A percentile compares a stretch with the other conserved stretches of the same genome.
phyloP scores from a whole-genome alignment of 225 moss, liverwort and hornwort genomes.

The Bryum argenteum region DNA sequence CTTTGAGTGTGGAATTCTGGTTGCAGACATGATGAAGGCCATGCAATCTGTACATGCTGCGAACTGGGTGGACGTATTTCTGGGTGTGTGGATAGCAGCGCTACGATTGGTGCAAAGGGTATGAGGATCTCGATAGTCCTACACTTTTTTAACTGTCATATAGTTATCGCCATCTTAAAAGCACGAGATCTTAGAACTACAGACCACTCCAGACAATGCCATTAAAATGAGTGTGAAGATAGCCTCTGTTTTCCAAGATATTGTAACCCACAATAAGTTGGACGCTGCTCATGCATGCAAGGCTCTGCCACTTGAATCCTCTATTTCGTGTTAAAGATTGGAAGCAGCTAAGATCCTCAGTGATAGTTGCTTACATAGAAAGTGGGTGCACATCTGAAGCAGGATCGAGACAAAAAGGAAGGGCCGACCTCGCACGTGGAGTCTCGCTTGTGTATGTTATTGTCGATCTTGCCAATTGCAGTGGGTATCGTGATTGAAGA shows the following conservation, averaged over 20 bases:
- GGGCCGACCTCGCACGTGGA: slow-evolving; percentile 69
- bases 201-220: not conserved
- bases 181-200: slow-evolving; percentile 3
- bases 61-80: slow-evolving; percentile 87
- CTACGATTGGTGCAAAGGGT: slow-evolving; percentile 90
- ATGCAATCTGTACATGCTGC: slow-evolving; percentile 80
- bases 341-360: not conserved
- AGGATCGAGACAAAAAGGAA: slow-evolving; percentile 75
- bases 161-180: not conserved
- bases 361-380: slow-evolving; percentile 6
- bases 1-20: slow-evolving; percentile 20
- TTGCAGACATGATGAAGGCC: slow-evolving; percentile 80
- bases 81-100: slow-evolving; percentile 89
- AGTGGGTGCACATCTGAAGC: slow-evolving; percentile 20
- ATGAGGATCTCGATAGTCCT: slow-evolving; percentile 11
- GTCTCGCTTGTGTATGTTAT: slow-evolving; percentile 89
- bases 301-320: not conserved
- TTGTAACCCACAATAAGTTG: not conserved
- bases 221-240: not conserved
- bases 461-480: slow-evolving; percentile 83
- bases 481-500: slow-evolving; percentile 77
- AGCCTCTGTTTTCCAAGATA: not conserved
- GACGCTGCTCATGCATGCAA: not conserved
- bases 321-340: too few species aligned
- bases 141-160: slow-evolving; percentile 5